Conservation (phyloP, 257 asterid genomes). For the Solanum rostratum region DNA sequence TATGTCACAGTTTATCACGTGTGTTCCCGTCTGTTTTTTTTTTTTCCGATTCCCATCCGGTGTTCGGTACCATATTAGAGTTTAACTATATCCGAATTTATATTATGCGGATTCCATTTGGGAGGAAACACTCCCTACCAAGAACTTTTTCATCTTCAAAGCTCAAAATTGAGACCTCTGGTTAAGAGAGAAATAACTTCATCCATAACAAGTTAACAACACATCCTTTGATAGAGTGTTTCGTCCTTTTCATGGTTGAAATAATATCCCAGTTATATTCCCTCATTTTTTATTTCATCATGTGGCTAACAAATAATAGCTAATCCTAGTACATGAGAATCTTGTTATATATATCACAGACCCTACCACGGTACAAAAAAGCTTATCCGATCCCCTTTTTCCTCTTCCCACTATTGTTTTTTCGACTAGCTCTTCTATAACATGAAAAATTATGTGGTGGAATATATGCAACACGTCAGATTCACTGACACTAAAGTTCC, state of each 20-base stretch:
- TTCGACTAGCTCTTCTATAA: neutral
- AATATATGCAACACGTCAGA: neutral
- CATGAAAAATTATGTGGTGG: neutral
- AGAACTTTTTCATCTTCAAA: no score
- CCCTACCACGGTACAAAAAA: neutral
- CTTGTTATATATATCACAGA: neutral
- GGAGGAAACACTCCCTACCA: no score
- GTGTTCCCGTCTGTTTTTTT: neutral
- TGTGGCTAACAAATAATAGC: neutral
- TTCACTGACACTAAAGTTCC: neutral
- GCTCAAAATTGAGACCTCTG: fast-evolving
- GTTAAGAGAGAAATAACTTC: no score
- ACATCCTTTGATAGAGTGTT: neutral
- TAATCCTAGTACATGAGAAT: neutral
- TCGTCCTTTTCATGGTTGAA: neutral
- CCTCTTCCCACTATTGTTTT: neutral
- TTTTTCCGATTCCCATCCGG: no score
- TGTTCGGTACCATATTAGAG: no score
- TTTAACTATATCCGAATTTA: no score
- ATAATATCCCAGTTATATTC: neutral
- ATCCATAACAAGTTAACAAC: no score
- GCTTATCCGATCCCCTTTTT: neutral
- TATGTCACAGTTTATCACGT: neutral
- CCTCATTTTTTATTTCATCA: neutral
- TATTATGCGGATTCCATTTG: fast-evolving